Conservation (phyloP, 116 monocot genomes). For the Dioscorea cayenensis region DNA sequence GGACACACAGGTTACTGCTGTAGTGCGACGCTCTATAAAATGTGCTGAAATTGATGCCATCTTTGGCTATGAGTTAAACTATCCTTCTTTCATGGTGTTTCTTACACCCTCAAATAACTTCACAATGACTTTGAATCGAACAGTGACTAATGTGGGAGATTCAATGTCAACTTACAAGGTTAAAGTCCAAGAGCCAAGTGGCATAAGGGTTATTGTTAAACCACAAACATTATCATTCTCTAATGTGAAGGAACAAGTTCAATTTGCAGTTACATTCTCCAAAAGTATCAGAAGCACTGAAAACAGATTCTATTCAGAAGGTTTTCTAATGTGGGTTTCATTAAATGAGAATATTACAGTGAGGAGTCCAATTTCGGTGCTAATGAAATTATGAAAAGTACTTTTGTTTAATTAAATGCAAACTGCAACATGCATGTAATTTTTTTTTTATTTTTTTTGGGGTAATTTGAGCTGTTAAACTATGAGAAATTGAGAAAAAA, state of each 20-base stretch:
- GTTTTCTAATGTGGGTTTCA: background rate
- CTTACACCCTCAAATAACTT: background rate
- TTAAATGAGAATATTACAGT: background rate
- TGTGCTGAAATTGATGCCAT: background rate
- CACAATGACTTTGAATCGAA: background rate
- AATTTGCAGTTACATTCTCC: background rate
- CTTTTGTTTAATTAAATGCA: no score
- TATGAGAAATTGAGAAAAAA: no score
- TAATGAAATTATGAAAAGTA: no score
- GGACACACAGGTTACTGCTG: background rate
- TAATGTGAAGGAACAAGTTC: background rate
- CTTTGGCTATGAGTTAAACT: background rate
- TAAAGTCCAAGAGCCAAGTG: background rate
- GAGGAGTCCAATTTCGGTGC: background rate
- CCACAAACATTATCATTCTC: background rate
- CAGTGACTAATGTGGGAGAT: conserved; percentile 4
- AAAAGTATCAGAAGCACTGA: no score
- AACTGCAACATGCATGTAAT: no score
- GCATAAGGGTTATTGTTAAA: background rate
- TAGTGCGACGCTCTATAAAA: background rate
- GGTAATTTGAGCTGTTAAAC: no score
- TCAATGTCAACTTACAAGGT: background rate
- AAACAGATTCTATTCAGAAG: no score
- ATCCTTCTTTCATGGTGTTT: background rate
- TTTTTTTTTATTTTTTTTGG: no score